A percentile compares a stretch with the other conserved stretches of the same genome.
Evolutionary conservation across 108 stramenopile species (phyloP).

Genomic region (Pinguiococcus pyrenoidosus): DNA sequence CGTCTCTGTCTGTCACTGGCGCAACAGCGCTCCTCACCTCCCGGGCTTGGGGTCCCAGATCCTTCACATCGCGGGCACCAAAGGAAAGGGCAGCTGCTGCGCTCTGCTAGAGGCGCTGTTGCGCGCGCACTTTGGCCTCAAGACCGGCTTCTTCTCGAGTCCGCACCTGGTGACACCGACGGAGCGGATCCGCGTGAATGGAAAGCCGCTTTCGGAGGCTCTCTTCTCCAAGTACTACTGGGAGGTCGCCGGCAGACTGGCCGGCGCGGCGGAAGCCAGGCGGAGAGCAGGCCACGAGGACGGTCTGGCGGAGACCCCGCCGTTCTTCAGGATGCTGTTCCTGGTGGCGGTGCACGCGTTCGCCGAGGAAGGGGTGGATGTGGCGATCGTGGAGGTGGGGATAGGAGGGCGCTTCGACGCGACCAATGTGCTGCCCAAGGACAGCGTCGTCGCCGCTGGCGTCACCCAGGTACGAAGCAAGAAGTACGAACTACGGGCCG

Average conservation of each 20-base stretch:
- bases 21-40: too few relatives aligned
- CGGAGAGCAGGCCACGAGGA: not conserved
- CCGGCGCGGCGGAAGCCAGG: not conserved
- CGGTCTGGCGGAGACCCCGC: not conserved
- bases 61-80: slow-evolving; percentile 82
- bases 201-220: slow-evolving; percentile 54
- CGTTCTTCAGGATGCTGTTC: slow-evolving; percentile 15
- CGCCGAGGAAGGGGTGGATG: slow-evolving; percentile 43
- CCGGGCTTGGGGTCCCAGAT: slow-evolving; percentile 25
- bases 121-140: slow-evolving; percentile 36
- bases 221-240: slow-evolving; percentile 29
- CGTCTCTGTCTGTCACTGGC: not conserved
- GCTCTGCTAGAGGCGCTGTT: slow-evolving; percentile 58
- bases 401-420: slow-evolving; percentile 89
- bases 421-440: slow-evolving; percentile 58
- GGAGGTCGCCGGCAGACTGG: not conserved
- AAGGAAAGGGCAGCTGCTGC: slow-evolving; percentile 85
- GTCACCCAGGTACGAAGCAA: slow-evolving; percentile 5
- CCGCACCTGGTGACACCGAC: slow-evolving; percentile 70
- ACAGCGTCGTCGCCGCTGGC: slow-evolving; percentile 10
- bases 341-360: slow-evolving; percentile 14
- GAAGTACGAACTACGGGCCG: not conserved
- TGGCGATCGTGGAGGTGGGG: slow-evolving; percentile 73
- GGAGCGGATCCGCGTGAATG: slow-evolving; percentile 70
- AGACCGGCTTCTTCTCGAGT: slow-evolving; percentile 70